Base-by-base conservation (phyloP, 2,329 filamentous ascomycete species). In the Colletotrichum sp. region DNA sequence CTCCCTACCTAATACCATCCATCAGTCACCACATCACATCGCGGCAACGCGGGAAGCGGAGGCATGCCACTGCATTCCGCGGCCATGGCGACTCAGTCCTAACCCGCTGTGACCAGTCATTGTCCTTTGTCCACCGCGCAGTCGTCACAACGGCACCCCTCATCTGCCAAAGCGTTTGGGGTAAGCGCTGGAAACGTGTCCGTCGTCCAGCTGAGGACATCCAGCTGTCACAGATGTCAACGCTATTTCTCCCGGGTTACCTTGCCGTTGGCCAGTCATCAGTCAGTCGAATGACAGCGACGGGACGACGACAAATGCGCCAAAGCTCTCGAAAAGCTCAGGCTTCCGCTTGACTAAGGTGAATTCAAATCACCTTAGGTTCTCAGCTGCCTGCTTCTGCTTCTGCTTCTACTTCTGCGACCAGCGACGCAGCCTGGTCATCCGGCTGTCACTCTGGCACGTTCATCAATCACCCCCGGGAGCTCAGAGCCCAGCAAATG, bases 401-500 rank as follows among this genome's bases (percentile, higher is more conserved):
- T 44, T 10, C 39, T 44, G 18, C 18, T 44, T 44, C 55, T 70
- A 55, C 60, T 30, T 32, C 55, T 75, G 71, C 71, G 67, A 63
- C 75, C 75, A 10, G n/a, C 59, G 30, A 75, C 67, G 71, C 71
- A 57, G 71, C 66, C 75, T 65, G 67, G 44, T 60, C 59, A 64
- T 65, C 39, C 63, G 69, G 57, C 70, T 72, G 73, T 67, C 63
- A 76, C 73, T 39, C 63, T 72, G 57, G 63, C 73, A 76, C 63
- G 63, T 68, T 68, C 62, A 36, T 39, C 36, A 49, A 21, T 62
- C 55, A 28, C 18, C 34, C 57, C 69, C 69, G 36, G 59, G 30
- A 59, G 63, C 44, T 21, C 60, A 67, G 63, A 62, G 72, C 60
- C 57, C 67, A 39, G 30, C 30, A 24, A 32, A 39, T 26, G 26